These are phyloP conservation scores for Fallopia convolvulus DNA, from an alignment of 148 eudicot genomes.

Conservation along the genomic window DNA sequence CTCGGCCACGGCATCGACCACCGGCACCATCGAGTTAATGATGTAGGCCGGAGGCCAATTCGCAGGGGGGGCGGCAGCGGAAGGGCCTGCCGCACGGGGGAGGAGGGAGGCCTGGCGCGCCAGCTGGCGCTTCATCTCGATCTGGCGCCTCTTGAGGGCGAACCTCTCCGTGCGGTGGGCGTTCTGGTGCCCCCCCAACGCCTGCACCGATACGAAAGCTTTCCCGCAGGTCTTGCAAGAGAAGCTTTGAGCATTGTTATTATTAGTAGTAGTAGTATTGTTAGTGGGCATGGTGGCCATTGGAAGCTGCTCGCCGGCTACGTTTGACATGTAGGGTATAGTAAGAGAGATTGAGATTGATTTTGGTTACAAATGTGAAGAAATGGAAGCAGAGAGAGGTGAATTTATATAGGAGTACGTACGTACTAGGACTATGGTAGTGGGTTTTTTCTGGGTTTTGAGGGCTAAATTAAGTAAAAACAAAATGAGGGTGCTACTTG, in stretches of 20 bases:
- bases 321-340: not conserved
- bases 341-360: not conserved
- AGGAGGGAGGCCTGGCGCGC: not conserved
- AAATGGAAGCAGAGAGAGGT: no score
- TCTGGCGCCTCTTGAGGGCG: not conserved
- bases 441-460: not conserved
- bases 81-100: not conserved
- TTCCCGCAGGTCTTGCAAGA: not conserved
- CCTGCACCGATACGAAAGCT: not conserved
- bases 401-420: no score
- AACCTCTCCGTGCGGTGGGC: not conserved
- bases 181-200: constrained; percentile 6
- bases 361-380: not conserved
- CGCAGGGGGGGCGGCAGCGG: not conserved
- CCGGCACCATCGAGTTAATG: not conserved
- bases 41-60: not conserved
- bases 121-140: constrained; percentile 3
- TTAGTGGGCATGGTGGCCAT: not conserved
- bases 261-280: not conserved
- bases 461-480: not conserved
- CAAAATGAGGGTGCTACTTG: not conserved
- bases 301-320: not conserved
- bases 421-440: no score
- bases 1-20: not conserved
- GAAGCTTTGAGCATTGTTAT: not conserved